phyloP scores from a whole-genome alignment of 1,284 basidiomycete genomes.

The Cutaneotrichosporon dermatis region DNA sequence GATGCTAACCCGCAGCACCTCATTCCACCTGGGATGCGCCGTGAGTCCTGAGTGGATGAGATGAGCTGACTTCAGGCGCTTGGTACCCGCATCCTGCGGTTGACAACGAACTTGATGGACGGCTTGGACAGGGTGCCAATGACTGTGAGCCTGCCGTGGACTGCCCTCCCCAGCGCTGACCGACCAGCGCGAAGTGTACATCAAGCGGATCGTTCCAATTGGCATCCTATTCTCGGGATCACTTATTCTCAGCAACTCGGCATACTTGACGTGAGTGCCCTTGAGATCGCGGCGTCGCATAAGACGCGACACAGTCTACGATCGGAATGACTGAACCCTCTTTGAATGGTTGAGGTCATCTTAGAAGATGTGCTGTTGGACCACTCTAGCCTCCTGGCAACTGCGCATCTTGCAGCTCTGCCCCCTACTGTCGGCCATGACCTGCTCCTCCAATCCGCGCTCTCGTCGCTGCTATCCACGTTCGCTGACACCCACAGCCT shows the following conservation, averaged over 20 bases:
- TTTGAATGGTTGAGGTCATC: no score
- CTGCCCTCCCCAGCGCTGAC: not conserved
- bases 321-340: no score
- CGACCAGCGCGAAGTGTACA: conserved; percentile 61
- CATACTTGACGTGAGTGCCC: conserved; percentile 61
- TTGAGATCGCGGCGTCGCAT: no score
- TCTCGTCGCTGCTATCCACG: no score
- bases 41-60: conserved; percentile 22
- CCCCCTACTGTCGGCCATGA: no score
- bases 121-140: conserved; percentile 81
- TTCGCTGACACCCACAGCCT: conserved; percentile 54
- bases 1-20: conserved; percentile 65
- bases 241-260: conserved; percentile 88
- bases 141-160: conserved; percentile 50
- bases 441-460: no score
- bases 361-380: no score
- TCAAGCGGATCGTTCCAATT: conserved; percentile 86
- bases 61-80: conserved; percentile 58
- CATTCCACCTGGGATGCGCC: conserved; percentile 42
- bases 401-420: no score
- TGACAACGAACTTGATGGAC: conserved; percentile 79
- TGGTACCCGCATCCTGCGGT: conserved; percentile 80
- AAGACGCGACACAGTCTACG: no score
- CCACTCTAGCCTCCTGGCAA: no score
- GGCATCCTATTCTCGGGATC: conserved; percentile 87